Evolutionary conservation across 306 rosid genomes (phyloP).

Genomic region (Trifolium repens): DNA sequence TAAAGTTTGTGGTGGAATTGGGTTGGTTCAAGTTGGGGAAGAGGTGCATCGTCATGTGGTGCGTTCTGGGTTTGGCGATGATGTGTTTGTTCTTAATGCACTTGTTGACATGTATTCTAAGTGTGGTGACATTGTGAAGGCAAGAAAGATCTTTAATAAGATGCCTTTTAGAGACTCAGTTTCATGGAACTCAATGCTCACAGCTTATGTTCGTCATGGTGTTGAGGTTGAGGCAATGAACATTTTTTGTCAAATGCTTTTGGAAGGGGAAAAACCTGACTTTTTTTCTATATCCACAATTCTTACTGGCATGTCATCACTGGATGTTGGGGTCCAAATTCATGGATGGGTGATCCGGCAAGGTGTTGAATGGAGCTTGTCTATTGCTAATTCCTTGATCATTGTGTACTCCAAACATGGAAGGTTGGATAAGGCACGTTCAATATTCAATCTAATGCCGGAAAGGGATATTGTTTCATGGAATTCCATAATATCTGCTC

Average conservation of each 20-base stretch:
- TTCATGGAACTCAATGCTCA: constrained; percentile 90
- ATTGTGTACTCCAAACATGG: constrained; percentile 64
- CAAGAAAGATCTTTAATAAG: constrained; percentile 65
- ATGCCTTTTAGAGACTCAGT: constrained; percentile 62
- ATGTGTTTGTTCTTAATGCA: constrained; percentile 81
- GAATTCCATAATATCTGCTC: constrained; percentile 86
- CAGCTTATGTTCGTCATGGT: constrained; percentile 71
- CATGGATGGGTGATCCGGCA: constrained; percentile 79
- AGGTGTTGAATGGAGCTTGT: constrained; percentile 68
- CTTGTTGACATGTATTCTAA: constrained; percentile 85
- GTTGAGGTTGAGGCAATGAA: constrained; percentile 62
- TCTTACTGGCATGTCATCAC: constrained; percentile 50
- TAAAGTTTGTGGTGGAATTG: constrained; percentile 83
- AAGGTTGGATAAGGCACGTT: constrained; percentile 55
- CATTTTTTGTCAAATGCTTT: constrained; percentile 60
- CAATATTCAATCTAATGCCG: constrained; percentile 72
- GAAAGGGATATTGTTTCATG: constrained; percentile 81
- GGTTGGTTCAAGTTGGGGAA: constrained; percentile 74
- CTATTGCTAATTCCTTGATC: constrained; percentile 75
- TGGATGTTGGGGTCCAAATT: constrained; percentile 58
- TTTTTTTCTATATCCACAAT: constrained; percentile 63
- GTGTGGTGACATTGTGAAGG: constrained; percentile 90
- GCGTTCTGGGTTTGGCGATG: constrained; percentile 63
- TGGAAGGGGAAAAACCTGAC: constrained; percentile 64
- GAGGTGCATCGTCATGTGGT: constrained; percentile 73